Evolutionary conservation across 2,329 filamentous ascomycete species (phyloP), one percentile per base, ranked within the genome.

Genomic region (Juglanconis juglandina): DNA sequence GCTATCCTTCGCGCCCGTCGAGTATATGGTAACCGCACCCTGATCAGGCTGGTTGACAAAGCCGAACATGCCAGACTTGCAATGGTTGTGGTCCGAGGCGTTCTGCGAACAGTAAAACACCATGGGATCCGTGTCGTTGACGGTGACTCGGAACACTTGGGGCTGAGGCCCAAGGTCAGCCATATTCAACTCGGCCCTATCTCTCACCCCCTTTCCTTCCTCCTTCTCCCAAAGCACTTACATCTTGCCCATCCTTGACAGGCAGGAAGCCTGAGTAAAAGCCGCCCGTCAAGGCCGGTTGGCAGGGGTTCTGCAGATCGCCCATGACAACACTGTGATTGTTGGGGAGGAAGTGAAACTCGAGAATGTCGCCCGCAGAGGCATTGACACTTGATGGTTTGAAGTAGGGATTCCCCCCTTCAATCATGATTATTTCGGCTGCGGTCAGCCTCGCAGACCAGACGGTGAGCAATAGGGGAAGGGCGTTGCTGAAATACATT

Each of bases 271-370:
- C 80, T 41, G 73, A 77, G 64, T 75, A 83, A 71, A 83, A 79
- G 34, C 70, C 69, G n/a, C 64, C 66, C 4, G 68, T 69, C 5
- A 48, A 64, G 51, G 78, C 71, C 3, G 80, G 79, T 17, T 75
- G 67, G 67, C 81, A 84, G 2, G 80, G 78, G n/a, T 76, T 69
- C 52, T 73, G 72, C 65, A 82, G 82, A 30, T 75, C 72, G 24
- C 79, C 77, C 66, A 77, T 73, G 3, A 75, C 78, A 13, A 84
- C 78, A 10, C 77, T 79, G 72, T 83, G 80, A 66, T 79, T 79
- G 41, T 75, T 74, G 3, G 77, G 73, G 59, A 76, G 75, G 69
- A 82, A 84, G 65, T 81, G 78, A 71, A 83, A 83, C 65, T 81
- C 78, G 52, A 84, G 72, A 51, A 77, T 72, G 63, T 80, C 80